Base-by-base conservation (phyloP, 2,329 filamentous ascomycete species). In the Dactylellina drechsleri region DNA sequence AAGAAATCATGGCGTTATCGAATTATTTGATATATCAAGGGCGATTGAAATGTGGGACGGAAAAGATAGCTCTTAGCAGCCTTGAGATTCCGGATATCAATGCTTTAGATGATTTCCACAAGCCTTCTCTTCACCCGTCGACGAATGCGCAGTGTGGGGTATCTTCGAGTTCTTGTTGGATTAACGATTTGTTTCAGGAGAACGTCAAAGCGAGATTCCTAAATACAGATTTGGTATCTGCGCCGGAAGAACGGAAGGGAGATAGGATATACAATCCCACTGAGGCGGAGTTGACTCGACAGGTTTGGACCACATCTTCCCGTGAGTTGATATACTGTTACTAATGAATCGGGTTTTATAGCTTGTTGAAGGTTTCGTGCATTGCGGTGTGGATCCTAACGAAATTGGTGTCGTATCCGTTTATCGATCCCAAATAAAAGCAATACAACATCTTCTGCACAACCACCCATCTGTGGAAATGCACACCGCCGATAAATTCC, bases 321-420 rank as follows among this genome's bases (percentile, higher is more conserved):
- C 26, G 7, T 8, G 3, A 12, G 52, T 49, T n/a, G 36, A 26
- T 4, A 4, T 41, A 8, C 41, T 12, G 7, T 43, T 71, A 20
- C 54, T 67, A 57, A 73, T n/a, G 15, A 50, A 18, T 57, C n/a
- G 20, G 2, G 4, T 36, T 47, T 15, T 88, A 0, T 92, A 97
- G 79, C 86, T 98, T 12, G 92, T 97, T 16, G 87, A 93, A 75
- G 86, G 89, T 0, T 86, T 99, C 2, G 85, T 98, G 57, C 86
- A 87, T 0, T 86, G 89, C 0, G 95, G 95, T 26, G 87, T 98
- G 0, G 84, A 91, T 0, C 86, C 91, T 0, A 83, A 84, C 0
- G 91, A 94, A 61, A 93, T 99, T 67, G 95, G 95, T 54, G 91
- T 99, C 78, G 97, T 99, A 84, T 97, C 95, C 15, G 93, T 97